Evolutionary conservation across 495 filamentous ascomycete genomes (phyloP).

Genomic region (Penicillium canescens): DNA sequence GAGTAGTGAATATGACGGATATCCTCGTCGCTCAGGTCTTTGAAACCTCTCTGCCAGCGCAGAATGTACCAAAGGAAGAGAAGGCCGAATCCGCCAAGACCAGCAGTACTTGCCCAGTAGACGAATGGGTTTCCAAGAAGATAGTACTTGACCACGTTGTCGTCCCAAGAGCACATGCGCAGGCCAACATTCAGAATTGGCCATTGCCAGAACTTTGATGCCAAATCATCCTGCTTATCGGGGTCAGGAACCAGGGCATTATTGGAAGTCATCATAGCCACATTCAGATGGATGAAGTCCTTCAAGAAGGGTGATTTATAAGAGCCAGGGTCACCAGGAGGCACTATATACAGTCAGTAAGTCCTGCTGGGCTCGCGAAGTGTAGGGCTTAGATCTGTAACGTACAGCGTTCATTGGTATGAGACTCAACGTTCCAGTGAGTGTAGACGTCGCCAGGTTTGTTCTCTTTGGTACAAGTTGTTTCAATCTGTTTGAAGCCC

Average conservation of each 20-base stretch:
- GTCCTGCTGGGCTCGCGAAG: slow-evolving; percentile 9
- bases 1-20: slow-evolving; percentile 94
- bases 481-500: slow-evolving; percentile 99
- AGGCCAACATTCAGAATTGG: slow-evolving; percentile 92
- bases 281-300: slow-evolving; percentile 96
- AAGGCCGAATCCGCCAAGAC: slow-evolving; percentile 68
- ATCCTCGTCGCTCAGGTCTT: slow-evolving; percentile 73
- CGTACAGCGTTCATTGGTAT: slow-evolving; percentile 92
- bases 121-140: slow-evolving; percentile 94
- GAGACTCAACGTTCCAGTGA: slow-evolving; percentile 98
- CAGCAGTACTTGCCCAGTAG: slow-evolving; percentile 90
- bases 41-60: slow-evolving; percentile 94
- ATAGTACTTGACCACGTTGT: slow-evolving; percentile 95
- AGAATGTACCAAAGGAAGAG: slow-evolving; percentile 83
- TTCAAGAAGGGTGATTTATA: slow-evolving; percentile 96
- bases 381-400: slow-evolving; percentile 16
- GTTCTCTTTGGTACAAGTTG: slow-evolving; percentile 92
- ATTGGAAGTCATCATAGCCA: slow-evolving; percentile 99
- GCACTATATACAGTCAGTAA: slow-evolving; percentile 56
- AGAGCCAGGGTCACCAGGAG: slow-evolving; percentile 83
- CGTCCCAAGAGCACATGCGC: slow-evolving; percentile 98
- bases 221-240: slow-evolving; percentile 97
- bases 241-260: slow-evolving; percentile 97
- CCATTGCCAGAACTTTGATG: slow-evolving; percentile 98
- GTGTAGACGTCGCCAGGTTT: slow-evolving; percentile 91